Conservation (phyloP, 257 asterid genomes). For the Voacanga thouarsii region DNA sequence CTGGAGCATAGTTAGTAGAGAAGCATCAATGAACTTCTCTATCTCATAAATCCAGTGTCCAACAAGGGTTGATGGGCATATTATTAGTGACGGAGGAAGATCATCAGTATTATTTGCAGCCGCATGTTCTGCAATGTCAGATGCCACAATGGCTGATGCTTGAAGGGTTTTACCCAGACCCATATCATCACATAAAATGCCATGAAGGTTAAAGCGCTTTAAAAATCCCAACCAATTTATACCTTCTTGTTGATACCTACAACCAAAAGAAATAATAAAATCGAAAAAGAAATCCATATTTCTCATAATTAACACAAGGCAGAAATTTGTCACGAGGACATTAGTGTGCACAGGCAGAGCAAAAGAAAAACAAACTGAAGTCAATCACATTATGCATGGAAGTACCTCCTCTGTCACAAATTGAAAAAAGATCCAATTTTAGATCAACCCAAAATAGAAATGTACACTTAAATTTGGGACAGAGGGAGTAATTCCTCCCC, state of each 20-base stretch:
- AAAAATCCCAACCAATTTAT: constrained; percentile 96
- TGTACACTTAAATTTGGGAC: too few relatives aligned
- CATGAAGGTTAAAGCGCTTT: constrained; percentile 93
- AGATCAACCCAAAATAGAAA: too few relatives aligned
- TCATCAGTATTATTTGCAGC: constrained; percentile 49
- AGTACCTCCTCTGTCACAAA: too few relatives aligned
- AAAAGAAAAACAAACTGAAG: not conserved
- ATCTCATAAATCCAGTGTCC: constrained; percentile 99
- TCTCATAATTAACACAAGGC: not conserved
- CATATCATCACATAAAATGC: constrained; percentile 98
- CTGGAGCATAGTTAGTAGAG: constrained; percentile 82
- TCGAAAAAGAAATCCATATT: not conserved
- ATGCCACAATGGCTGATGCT: constrained; percentile 90
- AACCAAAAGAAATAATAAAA: constrained; percentile 13
- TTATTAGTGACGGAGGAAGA: constrained; percentile 79
- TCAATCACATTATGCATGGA: not conserved
- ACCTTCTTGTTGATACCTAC: constrained; percentile 99
- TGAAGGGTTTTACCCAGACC: constrained; percentile 99
- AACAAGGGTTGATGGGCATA: constrained; percentile 97
- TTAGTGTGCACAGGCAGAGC: not conserved
- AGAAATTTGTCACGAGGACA: not conserved
- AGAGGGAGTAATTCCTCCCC: too few relatives aligned
- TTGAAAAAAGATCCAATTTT: too few relatives aligned
- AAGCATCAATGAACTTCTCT: constrained; percentile 94
- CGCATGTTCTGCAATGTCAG: constrained; percentile 85